These are phyloP conservation scores for Nakaseomyces glabratus DNA, from an alignment of 1,139 yeast genomes.

Conservation along the genomic window DNA sequence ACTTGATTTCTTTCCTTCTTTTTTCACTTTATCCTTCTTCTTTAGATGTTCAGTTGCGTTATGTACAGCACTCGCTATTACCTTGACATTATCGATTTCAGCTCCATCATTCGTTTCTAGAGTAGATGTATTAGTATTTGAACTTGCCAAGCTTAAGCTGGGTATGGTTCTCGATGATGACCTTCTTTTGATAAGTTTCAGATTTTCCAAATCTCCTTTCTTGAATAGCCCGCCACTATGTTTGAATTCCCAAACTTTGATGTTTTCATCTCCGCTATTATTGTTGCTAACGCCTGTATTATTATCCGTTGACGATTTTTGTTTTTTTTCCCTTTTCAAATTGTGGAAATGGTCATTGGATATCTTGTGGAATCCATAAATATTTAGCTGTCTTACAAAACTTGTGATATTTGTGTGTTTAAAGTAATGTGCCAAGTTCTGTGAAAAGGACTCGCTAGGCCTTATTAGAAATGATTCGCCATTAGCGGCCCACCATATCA, in stretches of 20 bases:
- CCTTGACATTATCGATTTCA: no score
- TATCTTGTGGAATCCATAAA: conserved; percentile 66
- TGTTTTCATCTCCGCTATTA: conserved; percentile 21
- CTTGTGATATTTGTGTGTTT: conserved; percentile 73
- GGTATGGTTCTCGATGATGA: conserved; percentile 39
- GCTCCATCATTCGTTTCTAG: neutral
- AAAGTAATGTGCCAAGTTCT: conserved; percentile 53
- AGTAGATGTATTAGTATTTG: neutral
- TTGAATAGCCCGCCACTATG: conserved; percentile 58
- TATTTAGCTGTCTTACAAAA: conserved; percentile 68
- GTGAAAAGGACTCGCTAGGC: conserved; percentile 51
- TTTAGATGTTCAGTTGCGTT: no score
- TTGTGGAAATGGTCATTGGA: conserved; percentile 32
- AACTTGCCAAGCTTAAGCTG: neutral
- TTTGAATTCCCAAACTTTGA: conserved; percentile 56
- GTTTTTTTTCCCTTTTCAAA: conserved; percentile 9
- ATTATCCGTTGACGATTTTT: neutral
- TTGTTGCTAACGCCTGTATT: conserved; percentile 8
- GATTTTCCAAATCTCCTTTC: conserved; percentile 52
- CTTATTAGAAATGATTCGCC: conserved; percentile 37
- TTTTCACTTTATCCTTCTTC: neutral
- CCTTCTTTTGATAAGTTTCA: conserved; percentile 54
- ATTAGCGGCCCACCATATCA: conserved; percentile 45
- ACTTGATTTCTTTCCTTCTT: no score
- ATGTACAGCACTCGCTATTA: no score